These are phyloP conservation scores for Acorus calamus DNA, from an alignment of 106 monocot genomes.

Conservation along the genomic window DNA sequence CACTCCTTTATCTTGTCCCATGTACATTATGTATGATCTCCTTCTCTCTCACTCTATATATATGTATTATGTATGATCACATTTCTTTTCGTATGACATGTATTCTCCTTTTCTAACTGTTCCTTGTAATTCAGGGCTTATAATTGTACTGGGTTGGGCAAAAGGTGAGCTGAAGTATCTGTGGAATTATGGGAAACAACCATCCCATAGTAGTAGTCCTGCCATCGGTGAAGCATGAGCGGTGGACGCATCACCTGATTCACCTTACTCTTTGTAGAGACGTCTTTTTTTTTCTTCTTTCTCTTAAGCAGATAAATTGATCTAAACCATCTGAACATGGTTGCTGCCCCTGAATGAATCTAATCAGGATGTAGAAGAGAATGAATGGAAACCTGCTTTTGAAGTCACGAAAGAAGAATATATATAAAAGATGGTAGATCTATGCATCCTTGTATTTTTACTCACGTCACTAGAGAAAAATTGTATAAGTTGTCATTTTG, in stretches of 20 bases:
- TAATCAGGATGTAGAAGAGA: no score
- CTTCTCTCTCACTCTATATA: not conserved
- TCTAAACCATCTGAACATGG: no score
- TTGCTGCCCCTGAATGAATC: no score
- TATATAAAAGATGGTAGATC: no score
- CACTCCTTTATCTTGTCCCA: conserved; percentile 86
- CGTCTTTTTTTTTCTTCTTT: no score
- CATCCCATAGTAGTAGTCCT: not conserved
- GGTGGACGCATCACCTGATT: not conserved
- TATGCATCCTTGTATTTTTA: no score
- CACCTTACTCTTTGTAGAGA: no score
- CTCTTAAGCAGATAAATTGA: no score
- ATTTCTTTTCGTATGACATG: not conserved
- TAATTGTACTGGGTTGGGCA: conserved; percentile 58
- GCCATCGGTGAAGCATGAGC: conserved; percentile 20
- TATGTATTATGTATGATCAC: not conserved
- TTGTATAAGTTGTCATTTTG: no score
- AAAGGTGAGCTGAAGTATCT: conserved; percentile 78
- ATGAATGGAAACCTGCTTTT: no score
- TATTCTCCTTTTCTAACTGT: not conserved
- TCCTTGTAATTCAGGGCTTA: conserved; percentile 36
- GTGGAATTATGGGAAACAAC: conserved; percentile 60
- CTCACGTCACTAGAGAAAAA: no score
- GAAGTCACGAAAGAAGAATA: no score
- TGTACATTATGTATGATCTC: conserved; percentile 69